Evolutionary conservation across 441 rosid species (phyloP), one percentile per base, ranked within the genome.

Genomic region (Jatropha multifida): DNA sequence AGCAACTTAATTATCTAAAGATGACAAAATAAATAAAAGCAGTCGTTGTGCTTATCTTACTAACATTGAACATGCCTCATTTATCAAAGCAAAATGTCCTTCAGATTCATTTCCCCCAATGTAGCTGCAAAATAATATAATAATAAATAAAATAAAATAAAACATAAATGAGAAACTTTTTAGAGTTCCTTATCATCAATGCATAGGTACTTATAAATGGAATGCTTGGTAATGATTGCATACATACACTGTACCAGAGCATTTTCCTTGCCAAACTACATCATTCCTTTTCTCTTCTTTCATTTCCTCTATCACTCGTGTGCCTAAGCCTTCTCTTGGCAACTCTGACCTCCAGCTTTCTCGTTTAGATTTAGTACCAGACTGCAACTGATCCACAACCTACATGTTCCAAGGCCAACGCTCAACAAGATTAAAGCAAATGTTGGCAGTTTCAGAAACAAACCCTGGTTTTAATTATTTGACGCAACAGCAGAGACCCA

Each of bases 201-300:
- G 2, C 26, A 26, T 18, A 8, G 77, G 69, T 10, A 23, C 32
- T 32, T 41, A 73, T 12, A 41, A 14, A 58, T 37, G 76, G 60
- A 81, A 51, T 26, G 20, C 59, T 76, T 17, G 49, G 73, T 70
- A 71, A 67, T 52, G 77, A 79, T 68, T 79, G 81, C 54, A 83
- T 73, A 95, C 99, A 80, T 94, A 94, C 99, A 96, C 97, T 86
- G 98, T 89, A 89, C 98, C 98, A 68, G 99, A 96, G 79, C 99
- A 96, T 90, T 91, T 96, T 75, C 98, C 99, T 84, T 89, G 90
- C 99, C 99, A 96, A 78, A 10, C 81, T 59, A 63, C 91, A 84
- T 96, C 97, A 56, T 87, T 96, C 58, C 74, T 80, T 77, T 96
- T 96, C 64, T 88, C 92, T 79, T 77, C 90, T 74, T 86, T 90